A percentile compares a stretch with the other conserved stretches of the same genome.
phyloP scores from a whole-genome alignment of 2,329 filamentous ascomycete species.

The Trichoderma endophyticum region DNA sequence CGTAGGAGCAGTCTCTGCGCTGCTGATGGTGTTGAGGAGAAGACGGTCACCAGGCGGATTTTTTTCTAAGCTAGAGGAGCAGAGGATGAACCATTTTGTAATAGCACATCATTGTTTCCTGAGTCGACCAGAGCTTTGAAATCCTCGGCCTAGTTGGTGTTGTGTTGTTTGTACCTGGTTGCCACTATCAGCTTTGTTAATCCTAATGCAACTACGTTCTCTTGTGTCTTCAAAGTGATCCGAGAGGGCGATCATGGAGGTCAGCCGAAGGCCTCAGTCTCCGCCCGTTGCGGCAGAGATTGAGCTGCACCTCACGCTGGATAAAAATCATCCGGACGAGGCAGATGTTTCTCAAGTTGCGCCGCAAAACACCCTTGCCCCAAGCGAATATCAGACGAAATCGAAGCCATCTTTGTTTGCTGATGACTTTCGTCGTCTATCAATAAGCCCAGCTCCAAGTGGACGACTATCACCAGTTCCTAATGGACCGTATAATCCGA shows the following conservation, averaged over 20 bases:
- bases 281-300: conserved; percentile 6
- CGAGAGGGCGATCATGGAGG: conserved; percentile 1
- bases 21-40: conserved; percentile 1
- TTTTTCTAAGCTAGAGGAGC: background rate
- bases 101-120: background rate
- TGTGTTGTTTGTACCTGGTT: background rate
- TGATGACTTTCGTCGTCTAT: conserved; percentile 19
- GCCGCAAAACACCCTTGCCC: background rate
- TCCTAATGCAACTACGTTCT: background rate
- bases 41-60: background rate
- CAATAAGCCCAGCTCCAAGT: conserved; percentile 25
- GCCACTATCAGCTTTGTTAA: background rate
- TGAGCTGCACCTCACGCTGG: conserved; percentile 1
- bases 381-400: background rate
- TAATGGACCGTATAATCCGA: conserved; percentile 12
- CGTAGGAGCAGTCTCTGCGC: background rate
- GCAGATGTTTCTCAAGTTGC: background rate
- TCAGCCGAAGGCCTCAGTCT: background rate
- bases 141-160: background rate
- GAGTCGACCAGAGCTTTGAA: background rate
- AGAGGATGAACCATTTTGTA: background rate
- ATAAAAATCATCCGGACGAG: background rate
- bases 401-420: conserved; percentile 2
- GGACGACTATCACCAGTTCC: conserved; percentile 22
- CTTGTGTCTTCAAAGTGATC: background rate